These are phyloP conservation scores for Colletotrichum aenigma DNA, from an alignment of 2,329 filamentous ascomycete genomes.

Conservation along the genomic window DNA sequence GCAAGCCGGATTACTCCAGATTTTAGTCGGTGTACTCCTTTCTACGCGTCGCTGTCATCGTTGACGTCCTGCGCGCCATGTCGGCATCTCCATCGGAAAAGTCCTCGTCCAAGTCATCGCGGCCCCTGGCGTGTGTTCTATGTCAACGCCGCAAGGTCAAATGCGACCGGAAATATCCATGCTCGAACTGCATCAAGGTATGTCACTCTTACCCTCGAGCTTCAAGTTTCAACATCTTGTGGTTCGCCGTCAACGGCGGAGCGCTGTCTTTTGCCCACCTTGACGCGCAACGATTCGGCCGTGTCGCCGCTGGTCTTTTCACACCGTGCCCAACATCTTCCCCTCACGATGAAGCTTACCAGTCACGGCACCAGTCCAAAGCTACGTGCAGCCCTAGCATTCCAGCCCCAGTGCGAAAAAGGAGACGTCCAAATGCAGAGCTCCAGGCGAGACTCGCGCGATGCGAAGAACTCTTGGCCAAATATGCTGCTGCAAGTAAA, in stretches of 20 bases:
- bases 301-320: not conserved
- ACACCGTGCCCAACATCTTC: not conserved
- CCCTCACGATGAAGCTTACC: not conserved
- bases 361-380: constrained; percentile 15
- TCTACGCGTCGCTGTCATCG: not conserved
- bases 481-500: constrained; percentile 47
- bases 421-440: constrained; percentile 63
- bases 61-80: not conserved
- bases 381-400: constrained; percentile 60
- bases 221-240: not conserved
- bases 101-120: not conserved
- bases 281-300: not conserved
- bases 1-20: not conserved
- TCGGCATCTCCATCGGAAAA: not conserved
- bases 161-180: constrained; percentile 63
- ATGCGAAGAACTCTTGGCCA: constrained; percentile 62
- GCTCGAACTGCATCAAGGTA: constrained; percentile 58
- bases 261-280: not conserved
- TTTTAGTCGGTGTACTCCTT: not conserved
- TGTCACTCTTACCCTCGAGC: not conserved
- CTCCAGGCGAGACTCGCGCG: constrained; percentile 62
- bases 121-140: constrained; percentile 48
- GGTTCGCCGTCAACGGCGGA: not conserved
- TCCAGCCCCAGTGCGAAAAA: constrained; percentile 62
- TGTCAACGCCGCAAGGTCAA: constrained; percentile 68